Percentiles rank a stretch among this genome's conserved stretches.
phyloP scores from a whole-genome alignment of 2,329 filamentous ascomycete species.

The Aspergillus bombycis region DNA sequence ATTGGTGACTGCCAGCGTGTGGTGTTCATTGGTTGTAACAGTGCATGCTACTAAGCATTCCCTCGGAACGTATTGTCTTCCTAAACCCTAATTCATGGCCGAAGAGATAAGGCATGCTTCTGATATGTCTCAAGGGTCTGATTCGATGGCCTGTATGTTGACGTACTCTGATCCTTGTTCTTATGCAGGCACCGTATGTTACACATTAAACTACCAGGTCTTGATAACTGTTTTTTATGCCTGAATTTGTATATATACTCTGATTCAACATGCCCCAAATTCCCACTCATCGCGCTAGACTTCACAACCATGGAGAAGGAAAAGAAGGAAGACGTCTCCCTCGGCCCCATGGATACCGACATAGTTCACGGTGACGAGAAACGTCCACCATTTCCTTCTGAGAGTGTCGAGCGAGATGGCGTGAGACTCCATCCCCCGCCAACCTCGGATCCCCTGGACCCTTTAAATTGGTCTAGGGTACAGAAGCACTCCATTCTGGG shows the following conservation, averaged over 20 bases:
- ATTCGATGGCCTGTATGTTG: conserved; percentile 11
- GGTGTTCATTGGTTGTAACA: background rate
- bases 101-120: conserved; percentile 1
- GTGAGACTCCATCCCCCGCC: conserved; percentile 45
- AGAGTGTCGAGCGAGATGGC: conserved; percentile 26
- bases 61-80: background rate
- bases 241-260: background rate
- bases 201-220: background rate
- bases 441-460: conserved; percentile 54
- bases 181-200: background rate
- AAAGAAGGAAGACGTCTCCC: background rate
- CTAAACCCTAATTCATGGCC: background rate
- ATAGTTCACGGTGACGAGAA: conserved; percentile 5
- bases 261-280: background rate
- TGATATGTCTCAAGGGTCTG: conserved; percentile 13
- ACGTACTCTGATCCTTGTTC: background rate
- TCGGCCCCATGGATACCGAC: background rate
- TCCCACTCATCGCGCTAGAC: background rate
- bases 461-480: conserved; percentile 56
- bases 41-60: background rate
- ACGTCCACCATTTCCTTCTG: background rate
- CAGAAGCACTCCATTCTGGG: conserved; percentile 55
- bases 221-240: background rate
- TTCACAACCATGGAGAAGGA: background rate
- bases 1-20: too few species aligned